phyloP scores from a whole-genome alignment of 1,284 basidiomycete species.

The Coniferiporia sulphurascens region DNA sequence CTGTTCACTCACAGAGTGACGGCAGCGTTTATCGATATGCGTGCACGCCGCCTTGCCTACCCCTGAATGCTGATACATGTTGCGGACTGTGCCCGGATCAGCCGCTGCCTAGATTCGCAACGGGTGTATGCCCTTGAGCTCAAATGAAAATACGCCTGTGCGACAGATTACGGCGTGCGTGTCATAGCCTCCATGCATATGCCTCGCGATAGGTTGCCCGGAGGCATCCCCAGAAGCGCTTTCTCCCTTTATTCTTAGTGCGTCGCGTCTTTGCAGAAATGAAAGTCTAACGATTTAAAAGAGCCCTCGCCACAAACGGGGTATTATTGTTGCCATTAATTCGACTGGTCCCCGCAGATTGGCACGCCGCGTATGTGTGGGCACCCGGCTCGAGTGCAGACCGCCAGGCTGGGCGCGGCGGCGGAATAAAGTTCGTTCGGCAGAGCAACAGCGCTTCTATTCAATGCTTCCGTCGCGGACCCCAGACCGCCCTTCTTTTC shows the following conservation, averaged over 20 bases:
- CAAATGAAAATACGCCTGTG: not conserved
- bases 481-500: conserved; percentile 15
- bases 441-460: not conserved
- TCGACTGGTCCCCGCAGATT: not conserved
- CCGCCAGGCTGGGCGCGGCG: not conserved
- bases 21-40: not conserved
- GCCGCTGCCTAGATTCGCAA: conserved; percentile 2
- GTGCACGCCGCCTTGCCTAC: not conserved
- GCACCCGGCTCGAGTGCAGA: not conserved
- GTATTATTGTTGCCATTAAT: too few relatives aligned
- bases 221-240: not conserved
- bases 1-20: conserved; percentile 3
- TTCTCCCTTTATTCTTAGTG: not conserved
- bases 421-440: conserved; percentile 1
- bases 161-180: not conserved
- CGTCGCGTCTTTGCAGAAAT: not conserved
- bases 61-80: conserved; percentile 7
- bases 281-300: too few relatives aligned
- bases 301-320: too few relatives aligned
- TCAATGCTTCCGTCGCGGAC: conserved; percentile 1
- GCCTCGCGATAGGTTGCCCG: not conserved
- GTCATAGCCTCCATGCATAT: too few relatives aligned
- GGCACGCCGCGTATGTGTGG: not conserved
- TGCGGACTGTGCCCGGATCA: conserved; percentile 7
- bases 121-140: conserved; percentile 1